phyloP scores from a whole-genome alignment of 306 rosid genomes.

The Gleditsia sinensis region DNA sequence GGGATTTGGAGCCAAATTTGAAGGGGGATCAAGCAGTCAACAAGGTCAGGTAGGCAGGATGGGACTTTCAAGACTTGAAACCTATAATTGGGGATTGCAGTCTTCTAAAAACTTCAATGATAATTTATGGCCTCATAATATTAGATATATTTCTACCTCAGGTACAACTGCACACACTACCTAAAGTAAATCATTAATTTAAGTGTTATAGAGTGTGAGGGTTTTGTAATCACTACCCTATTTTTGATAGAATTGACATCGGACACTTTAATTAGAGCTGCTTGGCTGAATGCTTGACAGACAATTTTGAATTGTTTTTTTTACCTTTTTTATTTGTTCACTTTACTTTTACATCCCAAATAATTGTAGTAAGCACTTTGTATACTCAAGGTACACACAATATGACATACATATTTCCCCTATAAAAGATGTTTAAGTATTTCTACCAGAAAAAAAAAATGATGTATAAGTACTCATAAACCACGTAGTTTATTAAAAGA shows the following conservation, averaged over 20 bases:
- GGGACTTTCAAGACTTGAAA: background rate
- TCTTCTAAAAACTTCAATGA: background rate
- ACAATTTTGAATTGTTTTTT: background rate
- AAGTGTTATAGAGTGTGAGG: background rate
- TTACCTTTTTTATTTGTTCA: background rate
- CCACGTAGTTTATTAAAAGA: too few species aligned
- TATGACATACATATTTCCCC: too few species aligned
- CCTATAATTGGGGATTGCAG: background rate
- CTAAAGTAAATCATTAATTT: too few species aligned
- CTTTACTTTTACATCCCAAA: too few species aligned
- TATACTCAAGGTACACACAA: too few species aligned
- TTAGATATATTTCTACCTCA: background rate
- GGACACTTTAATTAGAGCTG: background rate
- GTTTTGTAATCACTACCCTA: background rate
- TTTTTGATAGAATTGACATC: background rate
- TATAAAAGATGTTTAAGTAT: too few species aligned
- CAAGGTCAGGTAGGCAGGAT: slow-evolving; percentile 54
- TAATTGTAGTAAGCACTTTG: too few species aligned
- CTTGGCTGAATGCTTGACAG: background rate
- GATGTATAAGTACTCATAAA: too few species aligned
- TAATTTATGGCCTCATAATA: background rate
- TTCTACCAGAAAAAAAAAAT: too few species aligned
- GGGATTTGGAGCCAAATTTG: slow-evolving; percentile 27
- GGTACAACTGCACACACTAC: background rate
- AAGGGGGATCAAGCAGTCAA: slow-evolving; percentile 48